Evolutionary conservation across 179 eudicot genomes (phyloP), one percentile per base, ranked within the genome.

Genomic region (Heliamphora pulchella): DNA sequence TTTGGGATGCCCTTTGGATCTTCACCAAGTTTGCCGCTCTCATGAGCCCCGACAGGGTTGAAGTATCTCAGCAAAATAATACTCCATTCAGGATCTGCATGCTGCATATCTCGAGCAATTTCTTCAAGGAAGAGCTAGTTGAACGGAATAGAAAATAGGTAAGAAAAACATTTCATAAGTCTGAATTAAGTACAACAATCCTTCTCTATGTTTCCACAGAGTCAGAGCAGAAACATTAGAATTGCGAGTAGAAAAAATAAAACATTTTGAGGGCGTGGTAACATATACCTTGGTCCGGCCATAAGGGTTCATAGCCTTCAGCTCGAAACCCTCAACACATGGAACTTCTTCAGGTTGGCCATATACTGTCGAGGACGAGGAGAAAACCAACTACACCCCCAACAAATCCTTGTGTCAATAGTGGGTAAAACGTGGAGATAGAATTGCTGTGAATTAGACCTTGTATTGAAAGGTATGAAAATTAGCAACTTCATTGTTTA

Each of bases 31-130:
- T 64, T 83, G 31, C 98, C 98, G 81, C 97, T 95, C 84, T 89
- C 93, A 77, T 95, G 98, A 76, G 98, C 98, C 31, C 97, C 98
- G 55, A 95, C 92, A 5, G 97, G 98, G 85, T 95, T 95, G 78
- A 95, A 95, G 82, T 93, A 95, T 84, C 98, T 89, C 20, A 95
- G 83, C 83, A 93, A 76, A 63, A 93, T 91, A 1, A 91, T 91
- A 78, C 80, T 91, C 97, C 98, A 93, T 77, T 91, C 90, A 20
- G 83, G 76, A 81, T 95, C 98, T 5, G 98, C 91, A 22, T 54
- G 84, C 15, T 91, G 87, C 43, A 93, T 84, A 80, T 95, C 98
- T 43, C 94, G 86, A 44, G 97, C 97, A 78, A 93, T 92, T 80
- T 95, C 98, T 84, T 93, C 98, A 47, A 92, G 92, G 84, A 88